Evolutionary conservation across 73 alveolate species (phyloP).

Genomic region (Tetrahymena borealis): DNA sequence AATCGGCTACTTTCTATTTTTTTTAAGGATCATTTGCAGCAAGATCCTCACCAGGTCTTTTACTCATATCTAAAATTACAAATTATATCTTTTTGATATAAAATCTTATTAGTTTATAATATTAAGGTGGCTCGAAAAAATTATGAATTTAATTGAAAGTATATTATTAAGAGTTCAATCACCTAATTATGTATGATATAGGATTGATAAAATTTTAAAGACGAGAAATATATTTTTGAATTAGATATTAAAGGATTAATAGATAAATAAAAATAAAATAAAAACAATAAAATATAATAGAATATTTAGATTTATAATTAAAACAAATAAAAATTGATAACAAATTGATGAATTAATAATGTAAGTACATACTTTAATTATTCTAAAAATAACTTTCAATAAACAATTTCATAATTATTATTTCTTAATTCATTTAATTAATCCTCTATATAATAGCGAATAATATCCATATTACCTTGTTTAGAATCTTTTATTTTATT

Average conservation of each 20-base stretch:
- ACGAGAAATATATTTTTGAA: too few relatives aligned
- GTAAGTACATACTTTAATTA: too few relatives aligned
- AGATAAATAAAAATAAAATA: too few relatives aligned
- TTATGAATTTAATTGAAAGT: too few relatives aligned
- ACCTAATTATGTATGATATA: too few relatives aligned
- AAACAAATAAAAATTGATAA: too few relatives aligned
- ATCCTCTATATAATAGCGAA: neutral
- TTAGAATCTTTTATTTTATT: neutral
- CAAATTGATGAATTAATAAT: too few relatives aligned
- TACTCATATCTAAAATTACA: neutral
- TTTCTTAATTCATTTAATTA: neutral
- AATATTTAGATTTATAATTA: too few relatives aligned
- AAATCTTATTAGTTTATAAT: neutral
- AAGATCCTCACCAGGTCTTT: neutral
- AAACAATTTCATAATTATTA: neutral
- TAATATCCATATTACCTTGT: neutral
- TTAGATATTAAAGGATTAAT: too few relatives aligned
- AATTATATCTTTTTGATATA: neutral
- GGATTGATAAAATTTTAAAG: too few relatives aligned
- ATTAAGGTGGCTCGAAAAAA: conserved; percentile 1
- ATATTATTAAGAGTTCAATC: too few relatives aligned
- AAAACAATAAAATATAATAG: too few relatives aligned
- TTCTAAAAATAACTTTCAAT: neutral
- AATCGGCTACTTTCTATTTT: neutral
- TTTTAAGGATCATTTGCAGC: neutral